Evolutionary conservation across 2,329 filamentous ascomycete genomes (phyloP).

Genomic region (Nothomitra cinnamomea): DNA sequence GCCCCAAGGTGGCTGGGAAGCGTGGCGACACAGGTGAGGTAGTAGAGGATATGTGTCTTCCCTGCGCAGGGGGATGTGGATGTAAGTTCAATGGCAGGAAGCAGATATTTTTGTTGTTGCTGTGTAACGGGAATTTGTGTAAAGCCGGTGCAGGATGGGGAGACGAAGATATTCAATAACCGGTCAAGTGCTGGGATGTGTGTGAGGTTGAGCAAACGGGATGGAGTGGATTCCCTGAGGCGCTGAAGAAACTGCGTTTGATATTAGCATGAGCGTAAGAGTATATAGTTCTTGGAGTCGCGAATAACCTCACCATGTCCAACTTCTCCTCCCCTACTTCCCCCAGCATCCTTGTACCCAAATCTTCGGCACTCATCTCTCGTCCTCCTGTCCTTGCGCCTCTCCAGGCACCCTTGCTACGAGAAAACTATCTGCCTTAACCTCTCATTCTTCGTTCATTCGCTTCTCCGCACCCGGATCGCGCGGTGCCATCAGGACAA

Average conservation of each 20-base stretch:
- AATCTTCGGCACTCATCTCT: conserved; percentile 24
- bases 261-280: background rate
- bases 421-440: too few relatives aligned
- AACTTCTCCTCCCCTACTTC: conserved; percentile 32
- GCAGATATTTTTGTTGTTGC: conserved; percentile 6
- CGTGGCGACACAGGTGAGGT: conserved; percentile 32
- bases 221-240: conserved; percentile 16
- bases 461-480: too few relatives aligned
- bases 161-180: conserved; percentile 18
- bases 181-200: conserved; percentile 31
- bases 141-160: conserved; percentile 16
- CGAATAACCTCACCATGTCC: conserved; percentile 27
- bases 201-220: conserved; percentile 16
- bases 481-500: background rate
- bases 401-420: background rate
- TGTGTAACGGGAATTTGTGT: conserved; percentile 8
- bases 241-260: conserved; percentile 24
- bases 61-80: conserved; percentile 31
- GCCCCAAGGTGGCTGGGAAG: conserved; percentile 25
- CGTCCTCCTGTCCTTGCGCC: background rate
- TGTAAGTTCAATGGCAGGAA: conserved; percentile 32
- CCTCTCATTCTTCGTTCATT: too few relatives aligned
- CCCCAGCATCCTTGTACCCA: conserved; percentile 35
- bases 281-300: background rate
- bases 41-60: conserved; percentile 42